These are phyloP conservation scores for Apiotrichum siamense DNA, from an alignment of 1,284 basidiomycete genomes.

Conservation along the genomic window DNA sequence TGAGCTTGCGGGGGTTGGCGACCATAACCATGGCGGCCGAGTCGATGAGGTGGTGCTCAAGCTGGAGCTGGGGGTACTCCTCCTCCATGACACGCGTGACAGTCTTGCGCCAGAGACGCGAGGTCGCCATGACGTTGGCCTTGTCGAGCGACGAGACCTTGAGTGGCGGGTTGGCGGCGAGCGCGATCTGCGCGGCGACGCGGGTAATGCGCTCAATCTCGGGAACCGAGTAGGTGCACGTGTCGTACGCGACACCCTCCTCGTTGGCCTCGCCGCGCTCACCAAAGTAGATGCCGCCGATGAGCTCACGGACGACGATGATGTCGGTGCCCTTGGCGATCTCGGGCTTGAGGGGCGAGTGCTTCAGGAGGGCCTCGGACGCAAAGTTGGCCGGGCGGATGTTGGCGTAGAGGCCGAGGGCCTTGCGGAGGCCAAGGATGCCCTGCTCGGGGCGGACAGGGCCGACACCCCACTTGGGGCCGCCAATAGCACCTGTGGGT, in stretches of 20 bases:
- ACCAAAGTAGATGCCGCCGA: constrained; percentile 60
- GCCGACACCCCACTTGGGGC: constrained; percentile 92
- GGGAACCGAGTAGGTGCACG: constrained; percentile 82
- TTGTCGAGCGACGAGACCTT: constrained; percentile 94
- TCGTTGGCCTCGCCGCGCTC: constrained; percentile 74
- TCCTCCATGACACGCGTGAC: constrained; percentile 73
- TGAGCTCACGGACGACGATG: constrained; percentile 92
- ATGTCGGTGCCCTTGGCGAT: constrained; percentile 82
- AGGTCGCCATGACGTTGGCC: constrained; percentile 95
- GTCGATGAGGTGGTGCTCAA: constrained; percentile 91
- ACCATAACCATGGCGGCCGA: constrained; percentile 82
- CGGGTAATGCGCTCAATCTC: constrained; percentile 94
- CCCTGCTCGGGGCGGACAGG: constrained; percentile 90
- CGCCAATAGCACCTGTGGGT: constrained; percentile 1
- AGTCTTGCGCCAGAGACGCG: constrained; percentile 87
- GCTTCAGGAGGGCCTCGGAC: constrained; percentile 76
- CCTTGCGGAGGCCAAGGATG: constrained; percentile 84
- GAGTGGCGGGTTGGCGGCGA: constrained; percentile 75
- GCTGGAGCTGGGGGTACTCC: constrained; percentile 77
- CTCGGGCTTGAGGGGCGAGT: constrained; percentile 88
- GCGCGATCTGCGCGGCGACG: constrained; percentile 88
- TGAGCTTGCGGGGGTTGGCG: constrained; percentile 82
- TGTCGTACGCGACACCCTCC: constrained; percentile 73
- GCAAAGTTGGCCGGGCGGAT: constrained; percentile 92
- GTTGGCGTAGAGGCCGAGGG: constrained; percentile 92